Conservation (phyloP, 768 basidiomycete genomes). For the Xanthoconium purpureum region DNA sequence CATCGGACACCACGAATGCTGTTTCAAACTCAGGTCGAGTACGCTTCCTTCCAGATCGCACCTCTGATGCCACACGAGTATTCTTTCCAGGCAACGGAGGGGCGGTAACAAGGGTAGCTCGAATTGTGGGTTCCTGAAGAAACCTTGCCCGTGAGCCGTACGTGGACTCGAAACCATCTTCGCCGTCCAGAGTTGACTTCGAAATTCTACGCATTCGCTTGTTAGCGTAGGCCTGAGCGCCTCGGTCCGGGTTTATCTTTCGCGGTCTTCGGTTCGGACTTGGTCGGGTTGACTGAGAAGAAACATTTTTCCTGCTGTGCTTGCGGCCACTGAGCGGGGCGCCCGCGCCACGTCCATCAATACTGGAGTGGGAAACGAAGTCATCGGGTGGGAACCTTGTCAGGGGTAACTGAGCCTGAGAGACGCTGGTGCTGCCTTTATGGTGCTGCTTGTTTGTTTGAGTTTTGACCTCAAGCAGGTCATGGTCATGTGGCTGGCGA, state of each 20-base stretch:
- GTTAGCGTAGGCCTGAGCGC: not conserved
- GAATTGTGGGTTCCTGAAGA: not conserved
- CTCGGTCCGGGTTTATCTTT: not conserved
- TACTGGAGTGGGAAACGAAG: not conserved
- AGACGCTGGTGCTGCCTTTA: not conserved
- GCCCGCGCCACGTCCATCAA: not conserved
- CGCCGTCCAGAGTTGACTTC: not conserved
- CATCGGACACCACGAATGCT: not conserved
- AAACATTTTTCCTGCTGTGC: not conserved
- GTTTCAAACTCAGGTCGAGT: conserved; percentile 18
- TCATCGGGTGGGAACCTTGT: not conserved
- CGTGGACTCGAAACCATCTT: not conserved
- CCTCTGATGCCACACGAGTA: not conserved
- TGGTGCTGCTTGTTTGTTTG: not conserved
- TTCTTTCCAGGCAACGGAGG: not conserved
- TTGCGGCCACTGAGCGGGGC: not conserved
- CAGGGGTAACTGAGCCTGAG: not conserved
- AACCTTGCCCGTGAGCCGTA: not conserved
- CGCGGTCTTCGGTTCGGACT: not conserved
- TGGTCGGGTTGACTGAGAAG: not conserved
- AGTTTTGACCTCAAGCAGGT: not conserved
- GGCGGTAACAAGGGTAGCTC: not conserved
- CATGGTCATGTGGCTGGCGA: not conserved
- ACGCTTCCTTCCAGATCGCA: conserved; percentile 13
- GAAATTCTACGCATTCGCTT: conserved; percentile 16